Percentiles rank a stretch among this genome's conserved stretches.
Evolutionary conservation across 1,139 yeast species (phyloP).

Genomic region (Blastobotrys capitulatus): DNA sequence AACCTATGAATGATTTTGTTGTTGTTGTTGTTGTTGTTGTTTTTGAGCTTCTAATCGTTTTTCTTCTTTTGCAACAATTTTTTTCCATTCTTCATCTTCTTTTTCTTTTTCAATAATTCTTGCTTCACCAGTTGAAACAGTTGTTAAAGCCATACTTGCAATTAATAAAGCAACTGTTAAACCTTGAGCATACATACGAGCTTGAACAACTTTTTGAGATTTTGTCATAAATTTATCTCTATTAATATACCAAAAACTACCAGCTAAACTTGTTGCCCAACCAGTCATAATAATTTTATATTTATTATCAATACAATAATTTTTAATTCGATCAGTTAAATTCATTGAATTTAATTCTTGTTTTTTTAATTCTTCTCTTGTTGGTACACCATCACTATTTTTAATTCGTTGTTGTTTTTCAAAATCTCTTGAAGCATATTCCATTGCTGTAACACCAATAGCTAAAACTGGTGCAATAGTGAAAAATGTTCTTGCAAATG

Average conservation of each 20-base stretch:
- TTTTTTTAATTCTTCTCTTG: background rate
- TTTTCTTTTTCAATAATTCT: conserved; percentile 38
- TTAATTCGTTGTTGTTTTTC: conserved; percentile 22
- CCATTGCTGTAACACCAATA: conserved; percentile 32
- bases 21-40: too few relatives aligned
- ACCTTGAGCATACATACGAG: conserved; percentile 92
- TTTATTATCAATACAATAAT: conserved; percentile 44
- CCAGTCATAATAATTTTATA: conserved; percentile 70
- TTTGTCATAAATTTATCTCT: conserved; percentile 71
- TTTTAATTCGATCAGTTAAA: conserved; percentile 6
- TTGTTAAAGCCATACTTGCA: conserved; percentile 31
- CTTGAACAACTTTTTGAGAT: conserved; percentile 84
- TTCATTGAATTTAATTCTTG: conserved; percentile 13
- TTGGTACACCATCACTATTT: conserved; percentile 5
- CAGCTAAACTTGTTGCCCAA: conserved; percentile 85
- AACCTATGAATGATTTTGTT: background rate
- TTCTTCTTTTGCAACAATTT: conserved; percentile 28
- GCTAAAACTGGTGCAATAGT: conserved; percentile 28
- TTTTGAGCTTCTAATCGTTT: conserved; percentile 18
- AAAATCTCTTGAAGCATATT: conserved; percentile 31
- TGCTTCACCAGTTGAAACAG: conserved; percentile 22
- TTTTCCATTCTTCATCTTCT: conserved; percentile 30
- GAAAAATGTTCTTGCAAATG: conserved; percentile 27
- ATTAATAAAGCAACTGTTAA: conserved; percentile 40
- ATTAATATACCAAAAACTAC: conserved; percentile 74